phyloP scores from a whole-genome alignment of 192 early-diverging fungal species.

The Coemansia guatemalensis region DNA sequence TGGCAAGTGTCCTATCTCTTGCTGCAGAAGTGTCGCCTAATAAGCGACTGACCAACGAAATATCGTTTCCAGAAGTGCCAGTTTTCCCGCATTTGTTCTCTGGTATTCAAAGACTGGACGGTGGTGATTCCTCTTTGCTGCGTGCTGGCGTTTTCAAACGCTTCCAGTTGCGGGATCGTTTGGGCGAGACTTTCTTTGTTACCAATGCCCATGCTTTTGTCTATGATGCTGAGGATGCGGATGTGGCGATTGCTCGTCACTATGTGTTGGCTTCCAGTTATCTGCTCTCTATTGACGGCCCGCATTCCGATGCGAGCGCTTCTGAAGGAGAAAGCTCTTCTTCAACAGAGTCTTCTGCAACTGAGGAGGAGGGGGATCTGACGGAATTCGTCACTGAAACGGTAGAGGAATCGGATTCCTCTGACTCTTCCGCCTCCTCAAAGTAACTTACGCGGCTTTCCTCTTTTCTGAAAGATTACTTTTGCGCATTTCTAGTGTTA shows the following conservation, averaged over 20 bases:
- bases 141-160: constrained; percentile 47
- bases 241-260: constrained; percentile 21
- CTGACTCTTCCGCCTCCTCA: background rate
- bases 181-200: constrained; percentile 31
- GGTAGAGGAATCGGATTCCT: background rate
- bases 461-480: too few relatives aligned
- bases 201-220: constrained; percentile 22
- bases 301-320: background rate
- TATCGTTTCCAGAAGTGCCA: constrained; percentile 24
- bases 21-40: too few relatives aligned
- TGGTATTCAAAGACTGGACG: constrained; percentile 24
- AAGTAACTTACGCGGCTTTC: too few relatives aligned
- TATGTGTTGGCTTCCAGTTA: constrained; percentile 43
- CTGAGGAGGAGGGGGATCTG: too few relatives aligned
- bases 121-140: constrained; percentile 7
- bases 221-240: constrained; percentile 23
- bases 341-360: background rate
- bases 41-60: constrained; percentile 15
- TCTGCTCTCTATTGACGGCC: constrained; percentile 30
- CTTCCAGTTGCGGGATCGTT: constrained; percentile 34
- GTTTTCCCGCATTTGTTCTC: constrained; percentile 41
- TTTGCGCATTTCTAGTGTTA: too few relatives aligned
- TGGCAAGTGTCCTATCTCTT: too few relatives aligned
- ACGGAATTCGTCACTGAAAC: too few relatives aligned
- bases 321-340: background rate